Percentiles rank a stretch among this genome's conserved stretches.
phyloP scores from a whole-genome alignment of 805 yeast species.

The Yamadazyma scolyti region DNA sequence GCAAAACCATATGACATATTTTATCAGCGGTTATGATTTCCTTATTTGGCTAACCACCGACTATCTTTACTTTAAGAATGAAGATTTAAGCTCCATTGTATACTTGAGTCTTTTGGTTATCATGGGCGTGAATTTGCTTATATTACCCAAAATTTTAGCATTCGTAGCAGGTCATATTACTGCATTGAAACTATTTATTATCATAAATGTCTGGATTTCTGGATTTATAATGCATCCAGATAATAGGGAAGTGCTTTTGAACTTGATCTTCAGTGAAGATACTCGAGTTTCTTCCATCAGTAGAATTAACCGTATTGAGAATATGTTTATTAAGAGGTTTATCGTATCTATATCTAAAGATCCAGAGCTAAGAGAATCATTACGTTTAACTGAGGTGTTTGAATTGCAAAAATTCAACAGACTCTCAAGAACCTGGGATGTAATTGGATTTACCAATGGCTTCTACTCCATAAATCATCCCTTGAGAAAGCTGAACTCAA shows the following conservation, averaged over 20 bases:
- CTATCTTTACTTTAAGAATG: constrained; percentile 64
- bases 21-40: constrained; percentile 60
- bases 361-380: constrained; percentile 13
- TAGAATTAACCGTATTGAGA: constrained; percentile 48
- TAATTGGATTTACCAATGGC: constrained; percentile 55
- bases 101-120: constrained; percentile 36
- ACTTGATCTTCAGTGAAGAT: constrained; percentile 56
- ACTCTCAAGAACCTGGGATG: constrained; percentile 55
- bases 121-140: constrained; percentile 20
- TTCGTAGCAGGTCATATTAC: constrained; percentile 25
- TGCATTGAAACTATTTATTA: constrained; percentile 23
- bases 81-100: constrained; percentile 50
- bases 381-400: constrained; percentile 56
- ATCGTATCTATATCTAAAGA: constrained; percentile 9
- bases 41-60: constrained; percentile 45
- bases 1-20: constrained; percentile 73
- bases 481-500: constrained; percentile 13
- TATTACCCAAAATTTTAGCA: constrained; percentile 25
- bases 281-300: constrained; percentile 52
- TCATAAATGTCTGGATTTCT: constrained; percentile 49
- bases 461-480: constrained; percentile 48
- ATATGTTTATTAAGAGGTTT: constrained; percentile 16
- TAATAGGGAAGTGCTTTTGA: constrained; percentile 44
- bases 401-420: constrained; percentile 59
- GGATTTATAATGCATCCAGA: constrained; percentile 48